phyloP scores from a whole-genome alignment of 2,329 filamentous ascomycete genomes.

The Amauroascus verrucosus region DNA sequence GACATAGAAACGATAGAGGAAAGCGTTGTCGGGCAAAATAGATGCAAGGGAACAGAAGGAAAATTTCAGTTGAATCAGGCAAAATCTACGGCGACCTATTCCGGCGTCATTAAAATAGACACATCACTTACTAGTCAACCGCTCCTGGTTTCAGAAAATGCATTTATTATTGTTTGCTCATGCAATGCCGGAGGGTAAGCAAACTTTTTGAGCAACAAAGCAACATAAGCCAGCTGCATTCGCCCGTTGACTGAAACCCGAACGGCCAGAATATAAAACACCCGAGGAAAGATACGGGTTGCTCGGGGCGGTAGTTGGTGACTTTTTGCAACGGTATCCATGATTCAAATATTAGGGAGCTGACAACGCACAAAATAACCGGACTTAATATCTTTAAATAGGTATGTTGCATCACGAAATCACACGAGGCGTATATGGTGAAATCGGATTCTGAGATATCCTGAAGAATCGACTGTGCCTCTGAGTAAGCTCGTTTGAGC shows the following conservation, averaged over 20 bases:
- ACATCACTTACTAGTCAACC: not conserved
- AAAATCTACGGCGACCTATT: not conserved
- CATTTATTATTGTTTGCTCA: not conserved
- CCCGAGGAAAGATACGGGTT: not conserved
- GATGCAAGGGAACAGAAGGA: not conserved
- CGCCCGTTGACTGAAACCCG: not conserved
- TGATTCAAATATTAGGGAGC: not conserved
- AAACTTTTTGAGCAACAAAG: not conserved
- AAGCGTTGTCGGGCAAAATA: too few species aligned
- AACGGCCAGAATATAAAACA: not conserved
- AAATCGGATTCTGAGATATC: not conserved
- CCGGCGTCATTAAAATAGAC: not conserved
- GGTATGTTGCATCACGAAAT: too few species aligned
- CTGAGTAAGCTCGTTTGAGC: not conserved
- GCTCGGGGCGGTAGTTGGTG: too few species aligned
- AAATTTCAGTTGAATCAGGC: not conserved
- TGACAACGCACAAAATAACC: too few species aligned
- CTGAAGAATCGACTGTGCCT: not conserved
- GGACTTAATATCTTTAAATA: too few species aligned
- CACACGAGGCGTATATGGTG: not conserved
- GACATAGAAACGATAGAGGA: too few species aligned
- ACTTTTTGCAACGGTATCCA: not conserved
- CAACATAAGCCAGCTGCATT: not conserved
- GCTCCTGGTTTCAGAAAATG: not conserved
- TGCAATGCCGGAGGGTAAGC: slow-evolving; percentile 1